Percentiles rank a stretch among this genome's conserved stretches.
These are phyloP conservation scores for Pilasporangium apinafurcum DNA, from an alignment of 352 stramenopile species.

Conservation along the genomic window DNA sequence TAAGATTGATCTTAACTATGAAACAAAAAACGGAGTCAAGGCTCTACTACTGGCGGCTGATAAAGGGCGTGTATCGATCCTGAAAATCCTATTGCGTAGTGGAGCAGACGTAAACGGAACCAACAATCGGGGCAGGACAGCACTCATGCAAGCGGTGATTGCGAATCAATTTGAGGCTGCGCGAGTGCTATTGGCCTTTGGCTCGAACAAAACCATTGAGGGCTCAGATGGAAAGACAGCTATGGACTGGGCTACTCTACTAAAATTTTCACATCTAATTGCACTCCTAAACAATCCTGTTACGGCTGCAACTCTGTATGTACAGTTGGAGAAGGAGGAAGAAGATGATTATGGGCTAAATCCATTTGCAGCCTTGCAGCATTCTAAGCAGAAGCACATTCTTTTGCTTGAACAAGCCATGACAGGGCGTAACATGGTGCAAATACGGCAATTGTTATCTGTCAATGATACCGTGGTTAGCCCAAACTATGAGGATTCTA, in stretches of 20 bases:
- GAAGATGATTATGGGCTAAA: slow-evolving; percentile 12
- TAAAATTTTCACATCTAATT: slow-evolving; percentile 17
- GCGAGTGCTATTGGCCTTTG: slow-evolving; percentile 33
- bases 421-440: slow-evolving; percentile 13
- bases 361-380: neutral
- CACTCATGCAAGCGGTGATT: slow-evolving; percentile 44
- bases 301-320: slow-evolving; percentile 11
- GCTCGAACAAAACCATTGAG: slow-evolving; percentile 14
- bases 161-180: slow-evolving; percentile 27
- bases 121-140: slow-evolving; percentile 19
- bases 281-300: slow-evolving; percentile 22
- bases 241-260: slow-evolving; percentile 24
- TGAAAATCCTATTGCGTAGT: slow-evolving; percentile 30
- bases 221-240: slow-evolving; percentile 20
- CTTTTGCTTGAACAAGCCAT: slow-evolving; percentile 34
- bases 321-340: slow-evolving; percentile 33
- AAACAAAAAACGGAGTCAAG: slow-evolving; percentile 25
- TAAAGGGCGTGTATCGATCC: slow-evolving; percentile 29
- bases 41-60: slow-evolving; percentile 38
- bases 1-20: slow-evolving; percentile 19
- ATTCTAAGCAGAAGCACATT: slow-evolving; percentile 6
- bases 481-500: slow-evolving; percentile 38
- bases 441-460: slow-evolving; percentile 26
- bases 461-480: slow-evolving; percentile 22
- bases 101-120: slow-evolving; percentile 26